Evolutionary conservation across 805 yeast genomes (phyloP).

Genomic region (Saccharomycopsis babjevae): DNA sequence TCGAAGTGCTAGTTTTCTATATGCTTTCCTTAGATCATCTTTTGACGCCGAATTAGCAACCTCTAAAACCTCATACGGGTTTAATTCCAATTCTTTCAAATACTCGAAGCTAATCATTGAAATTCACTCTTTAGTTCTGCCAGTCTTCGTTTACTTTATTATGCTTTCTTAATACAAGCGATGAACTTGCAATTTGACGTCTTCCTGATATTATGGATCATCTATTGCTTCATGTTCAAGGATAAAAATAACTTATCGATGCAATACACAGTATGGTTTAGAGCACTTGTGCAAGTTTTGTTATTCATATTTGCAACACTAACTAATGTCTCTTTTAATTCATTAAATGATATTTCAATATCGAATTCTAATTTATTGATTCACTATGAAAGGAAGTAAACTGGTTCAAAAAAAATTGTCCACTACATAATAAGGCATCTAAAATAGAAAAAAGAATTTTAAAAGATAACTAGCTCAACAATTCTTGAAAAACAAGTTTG

Average conservation of each 20-base stretch:
- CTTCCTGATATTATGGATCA: too few species aligned
- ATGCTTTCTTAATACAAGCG: not conserved
- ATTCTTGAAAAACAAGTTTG: slow-evolving; percentile 24
- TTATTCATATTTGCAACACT: too few species aligned
- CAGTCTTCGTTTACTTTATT: not conserved
- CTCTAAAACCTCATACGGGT: slow-evolving; percentile 10
- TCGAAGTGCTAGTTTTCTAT: slow-evolving; percentile 28
- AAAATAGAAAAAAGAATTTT: not conserved
- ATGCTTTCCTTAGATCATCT: slow-evolving; percentile 7
- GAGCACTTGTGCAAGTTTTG: too few species aligned
- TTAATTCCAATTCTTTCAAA: not conserved
- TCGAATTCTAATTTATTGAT: too few species aligned
- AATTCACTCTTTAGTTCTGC: not conserved
- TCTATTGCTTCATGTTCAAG: too few species aligned
- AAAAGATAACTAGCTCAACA: not conserved
- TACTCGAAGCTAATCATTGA: slow-evolving; percentile 2
- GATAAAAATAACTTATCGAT: too few species aligned
- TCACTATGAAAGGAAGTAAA: too few species aligned
- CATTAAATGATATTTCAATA: too few species aligned
- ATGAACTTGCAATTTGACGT: too few species aligned
- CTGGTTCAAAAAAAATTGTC: not conserved
- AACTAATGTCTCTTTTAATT: too few species aligned
- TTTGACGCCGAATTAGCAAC: slow-evolving; percentile 7
- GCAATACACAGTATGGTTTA: too few species aligned
- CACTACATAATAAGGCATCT: not conserved